phyloP scores from a whole-genome alignment of 1,284 basidiomycete species.

The Agaricales sp. region DNA sequence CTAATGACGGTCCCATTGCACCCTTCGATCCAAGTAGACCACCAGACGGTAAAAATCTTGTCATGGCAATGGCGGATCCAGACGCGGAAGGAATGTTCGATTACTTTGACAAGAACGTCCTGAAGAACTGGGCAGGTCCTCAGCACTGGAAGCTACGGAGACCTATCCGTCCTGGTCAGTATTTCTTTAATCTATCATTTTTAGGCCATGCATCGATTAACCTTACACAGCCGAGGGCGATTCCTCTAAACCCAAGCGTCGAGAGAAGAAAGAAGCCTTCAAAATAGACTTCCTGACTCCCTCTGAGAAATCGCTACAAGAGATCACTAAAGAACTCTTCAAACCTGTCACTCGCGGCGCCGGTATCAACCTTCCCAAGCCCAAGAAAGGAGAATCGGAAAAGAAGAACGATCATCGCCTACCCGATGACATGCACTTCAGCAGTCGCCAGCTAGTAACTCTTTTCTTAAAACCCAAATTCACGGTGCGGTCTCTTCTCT shows the following conservation, averaged over 20 bases:
- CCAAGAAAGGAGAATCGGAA: slow-evolving; percentile 43
- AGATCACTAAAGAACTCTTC: slow-evolving; percentile 75
- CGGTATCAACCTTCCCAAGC: slow-evolving; percentile 62
- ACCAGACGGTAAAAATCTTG: slow-evolving; percentile 67
- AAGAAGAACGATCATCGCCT: slow-evolving; percentile 75
- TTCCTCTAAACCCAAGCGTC: slow-evolving; percentile 37
- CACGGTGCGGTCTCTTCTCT: slow-evolving; percentile 44
- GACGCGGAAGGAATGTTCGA: slow-evolving; percentile 55
- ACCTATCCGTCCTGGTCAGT: slow-evolving; percentile 63
- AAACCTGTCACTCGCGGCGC: slow-evolving; percentile 57
- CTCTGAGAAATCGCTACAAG: slow-evolving; percentile 54
- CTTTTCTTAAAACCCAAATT: slow-evolving; percentile 96
- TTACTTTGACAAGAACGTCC: slow-evolving; percentile 86
- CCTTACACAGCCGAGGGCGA: slow-evolving; percentile 37
- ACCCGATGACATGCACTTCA: slow-evolving; percentile 98
- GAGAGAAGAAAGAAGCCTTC: slow-evolving; percentile 84
- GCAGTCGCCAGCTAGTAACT: slow-evolving; percentile 79
- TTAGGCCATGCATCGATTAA: slow-evolving; percentile 7
- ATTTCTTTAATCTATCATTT: slow-evolving; percentile 4
- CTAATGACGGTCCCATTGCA: slow-evolving; percentile 31
- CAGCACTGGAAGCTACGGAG: slow-evolving; percentile 95
- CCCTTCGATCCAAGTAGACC: slow-evolving; percentile 73
- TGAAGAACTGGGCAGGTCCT: slow-evolving; percentile 97
- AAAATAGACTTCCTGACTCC: slow-evolving; percentile 80
- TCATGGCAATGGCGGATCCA: slow-evolving; percentile 43